Evolutionary conservation across 257 asterid genomes (phyloP).

Genomic region (Oldenlandia corymbosa): DNA sequence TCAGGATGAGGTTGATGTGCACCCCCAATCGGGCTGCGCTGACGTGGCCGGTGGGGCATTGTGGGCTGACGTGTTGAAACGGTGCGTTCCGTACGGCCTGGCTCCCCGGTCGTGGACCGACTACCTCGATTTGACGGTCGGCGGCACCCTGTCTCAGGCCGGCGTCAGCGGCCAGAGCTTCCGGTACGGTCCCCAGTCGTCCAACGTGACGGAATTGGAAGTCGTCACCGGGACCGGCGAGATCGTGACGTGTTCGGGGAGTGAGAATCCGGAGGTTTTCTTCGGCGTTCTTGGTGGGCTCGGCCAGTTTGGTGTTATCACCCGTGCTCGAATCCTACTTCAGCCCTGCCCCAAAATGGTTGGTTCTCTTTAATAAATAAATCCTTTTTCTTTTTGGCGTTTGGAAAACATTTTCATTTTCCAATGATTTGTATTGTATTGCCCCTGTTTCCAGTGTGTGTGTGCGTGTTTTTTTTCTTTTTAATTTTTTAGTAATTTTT

Average conservation of each 20-base stretch:
- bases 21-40: constrained; percentile 14
- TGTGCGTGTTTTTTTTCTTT: too few relatives aligned
- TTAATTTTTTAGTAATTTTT: too few relatives aligned
- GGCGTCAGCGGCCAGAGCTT: constrained; percentile 92
- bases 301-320: constrained; percentile 89
- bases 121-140: constrained; percentile 77
- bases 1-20: constrained; percentile 25
- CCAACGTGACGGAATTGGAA: constrained; percentile 79
- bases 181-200: constrained; percentile 70
- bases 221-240: constrained; percentile 96
- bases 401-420: background rate
- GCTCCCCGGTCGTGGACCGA: constrained; percentile 96
- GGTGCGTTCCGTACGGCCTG: constrained; percentile 53
- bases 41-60: constrained; percentile 92
- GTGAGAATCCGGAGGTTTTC: constrained; percentile 55
- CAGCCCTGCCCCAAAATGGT: constrained; percentile 91
- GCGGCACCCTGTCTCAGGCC: constrained; percentile 91
- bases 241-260: constrained; percentile 45
- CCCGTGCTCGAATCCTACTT: constrained; percentile 70
- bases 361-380: too few relatives aligned
- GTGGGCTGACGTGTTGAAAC: constrained; percentile 73
- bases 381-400: too few relatives aligned
- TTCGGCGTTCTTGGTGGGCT: constrained; percentile 83
- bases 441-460: too few relatives aligned
- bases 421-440: background rate